A percentile compares a stretch with the other conserved stretches of the same genome.
Evolutionary conservation across 2,329 filamentous ascomycete species (phyloP).

Genomic region (Aspergillus brasiliensis): DNA sequence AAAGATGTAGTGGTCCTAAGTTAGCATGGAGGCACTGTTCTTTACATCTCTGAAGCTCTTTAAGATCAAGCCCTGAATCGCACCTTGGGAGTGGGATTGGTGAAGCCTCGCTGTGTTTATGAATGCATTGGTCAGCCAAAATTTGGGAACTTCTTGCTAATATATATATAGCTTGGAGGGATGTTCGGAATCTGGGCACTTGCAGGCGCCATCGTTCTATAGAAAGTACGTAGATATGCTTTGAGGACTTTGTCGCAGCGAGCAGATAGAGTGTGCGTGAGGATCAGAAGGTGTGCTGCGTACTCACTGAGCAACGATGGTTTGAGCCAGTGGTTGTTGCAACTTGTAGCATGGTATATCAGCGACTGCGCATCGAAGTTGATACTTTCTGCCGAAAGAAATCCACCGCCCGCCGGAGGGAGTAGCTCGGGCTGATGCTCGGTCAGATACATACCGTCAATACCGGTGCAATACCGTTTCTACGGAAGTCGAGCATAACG

Average conservation of each 20-base stretch:
- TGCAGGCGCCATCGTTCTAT: conserved; percentile 38
- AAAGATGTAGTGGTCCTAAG: not conserved
- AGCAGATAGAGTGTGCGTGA: not conserved
- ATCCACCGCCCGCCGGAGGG: not conserved
- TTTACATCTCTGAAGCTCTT: too few species aligned
- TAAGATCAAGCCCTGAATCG: not conserved
- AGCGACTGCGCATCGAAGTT: not conserved
- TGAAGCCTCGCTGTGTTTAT: conserved; percentile 47
- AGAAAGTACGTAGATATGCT: not conserved
- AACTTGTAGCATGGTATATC: not conserved
- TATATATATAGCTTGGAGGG: not conserved
- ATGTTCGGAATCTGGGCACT: conserved; percentile 9
- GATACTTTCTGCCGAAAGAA: not conserved
- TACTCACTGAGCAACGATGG: not conserved
- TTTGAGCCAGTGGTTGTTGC: not conserved
- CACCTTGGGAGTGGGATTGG: conserved; percentile 51
- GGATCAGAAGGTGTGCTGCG: not conserved
- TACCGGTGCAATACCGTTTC: not conserved
- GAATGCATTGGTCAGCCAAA: not conserved
- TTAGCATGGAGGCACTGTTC: not conserved
- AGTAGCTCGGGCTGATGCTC: not conserved
- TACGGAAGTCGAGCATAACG: not conserved
- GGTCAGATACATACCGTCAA: not conserved
- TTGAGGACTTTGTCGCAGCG: not conserved
- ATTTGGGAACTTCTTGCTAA: not conserved